These are phyloP conservation scores for Pyronema domesticum DNA, from an alignment of 495 filamentous ascomycete species.

Conservation along the genomic window DNA sequence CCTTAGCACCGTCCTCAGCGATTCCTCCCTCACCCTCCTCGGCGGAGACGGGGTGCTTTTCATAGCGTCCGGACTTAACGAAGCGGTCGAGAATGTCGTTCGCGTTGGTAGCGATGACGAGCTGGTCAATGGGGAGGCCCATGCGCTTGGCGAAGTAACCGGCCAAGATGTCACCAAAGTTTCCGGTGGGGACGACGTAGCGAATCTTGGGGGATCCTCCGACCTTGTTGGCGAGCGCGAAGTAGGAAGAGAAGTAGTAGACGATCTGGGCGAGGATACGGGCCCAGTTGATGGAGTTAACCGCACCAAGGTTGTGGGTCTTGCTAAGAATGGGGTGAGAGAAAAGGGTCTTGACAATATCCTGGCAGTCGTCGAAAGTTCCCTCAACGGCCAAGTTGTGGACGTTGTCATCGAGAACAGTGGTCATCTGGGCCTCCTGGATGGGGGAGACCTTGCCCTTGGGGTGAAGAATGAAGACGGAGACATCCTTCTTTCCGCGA, in stretches of 20 bases:
- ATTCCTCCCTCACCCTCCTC: conserved; percentile 38
- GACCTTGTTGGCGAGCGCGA: conserved; percentile 44
- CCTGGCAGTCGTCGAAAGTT: conserved; percentile 91
- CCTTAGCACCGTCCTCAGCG: conserved; percentile 43
- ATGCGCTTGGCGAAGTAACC: conserved; percentile 83
- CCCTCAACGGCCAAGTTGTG: conserved; percentile 74
- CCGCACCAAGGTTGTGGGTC: conserved; percentile 57
- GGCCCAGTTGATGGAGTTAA: conserved; percentile 84
- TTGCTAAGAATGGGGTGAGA: conserved; percentile 57
- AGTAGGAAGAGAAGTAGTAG: conserved; percentile 87
- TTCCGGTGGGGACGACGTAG: conserved; percentile 75
- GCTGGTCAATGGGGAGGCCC: conserved; percentile 69
- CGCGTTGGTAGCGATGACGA: conserved; percentile 79
- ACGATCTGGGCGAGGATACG: conserved; percentile 85
- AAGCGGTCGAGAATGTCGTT: conserved; percentile 81
- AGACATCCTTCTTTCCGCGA: conserved; percentile 89
- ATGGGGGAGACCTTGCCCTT: conserved; percentile 68
- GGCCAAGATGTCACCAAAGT: conserved; percentile 92
- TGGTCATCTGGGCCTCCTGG: conserved; percentile 93
- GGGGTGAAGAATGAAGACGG: conserved; percentile 75
- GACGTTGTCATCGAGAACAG: conserved; percentile 68
- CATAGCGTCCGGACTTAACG: conserved; percentile 64
- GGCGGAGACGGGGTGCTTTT: conserved; percentile 46
- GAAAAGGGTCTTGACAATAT: conserved; percentile 87
- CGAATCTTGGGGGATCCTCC: conserved; percentile 44